Evolutionary conservation across 2,329 filamentous ascomycete species (phyloP).

Genomic region (Neofusicoccum kwambonambiense): DNA sequence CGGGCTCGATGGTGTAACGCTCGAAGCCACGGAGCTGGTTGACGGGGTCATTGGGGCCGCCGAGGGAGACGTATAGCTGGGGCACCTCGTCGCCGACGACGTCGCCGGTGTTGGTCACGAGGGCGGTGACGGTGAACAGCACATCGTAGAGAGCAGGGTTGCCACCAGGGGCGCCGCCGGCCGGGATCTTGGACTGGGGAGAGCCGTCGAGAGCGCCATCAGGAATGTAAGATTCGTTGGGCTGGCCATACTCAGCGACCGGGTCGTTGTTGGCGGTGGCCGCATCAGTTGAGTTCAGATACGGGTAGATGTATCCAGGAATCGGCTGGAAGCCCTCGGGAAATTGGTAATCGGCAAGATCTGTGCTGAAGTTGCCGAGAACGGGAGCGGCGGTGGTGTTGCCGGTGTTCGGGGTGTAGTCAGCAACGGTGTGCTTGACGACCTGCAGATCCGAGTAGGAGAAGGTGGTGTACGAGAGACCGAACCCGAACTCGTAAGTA

Average conservation of each 20-base stretch:
- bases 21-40: slow-evolving; percentile 77
- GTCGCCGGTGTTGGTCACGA: slow-evolving; percentile 69
- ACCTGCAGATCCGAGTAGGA: slow-evolving; percentile 68
- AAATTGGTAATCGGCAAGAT: slow-evolving; percentile 66
- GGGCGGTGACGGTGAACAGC: slow-evolving; percentile 65
- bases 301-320: slow-evolving; percentile 67
- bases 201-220: slow-evolving; percentile 55
- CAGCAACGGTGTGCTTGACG: slow-evolving; percentile 46
- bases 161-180: slow-evolving; percentile 63
- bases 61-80: slow-evolving; percentile 76
- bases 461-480: slow-evolving; percentile 79
- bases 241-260: slow-evolving; percentile 57
- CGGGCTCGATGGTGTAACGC: slow-evolving; percentile 64
- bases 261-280: slow-evolving; percentile 55
- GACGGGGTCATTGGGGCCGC: slow-evolving; percentile 69
- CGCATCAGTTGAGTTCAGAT: slow-evolving; percentile 63
- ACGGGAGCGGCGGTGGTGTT: slow-evolving; percentile 62
- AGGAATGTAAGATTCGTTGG: slow-evolving; percentile 59
- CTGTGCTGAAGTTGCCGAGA: slow-evolving; percentile 63
- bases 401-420: slow-evolving; percentile 62
- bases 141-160: slow-evolving; percentile 66
- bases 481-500: slow-evolving; percentile 78
- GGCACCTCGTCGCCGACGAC: slow-evolving; percentile 68
- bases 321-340: slow-evolving; percentile 58
- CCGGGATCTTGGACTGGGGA: slow-evolving; percentile 57